Evolutionary conservation across 106 monocot genomes (phyloP).

Genomic region (Hemerocallis citrina): DNA sequence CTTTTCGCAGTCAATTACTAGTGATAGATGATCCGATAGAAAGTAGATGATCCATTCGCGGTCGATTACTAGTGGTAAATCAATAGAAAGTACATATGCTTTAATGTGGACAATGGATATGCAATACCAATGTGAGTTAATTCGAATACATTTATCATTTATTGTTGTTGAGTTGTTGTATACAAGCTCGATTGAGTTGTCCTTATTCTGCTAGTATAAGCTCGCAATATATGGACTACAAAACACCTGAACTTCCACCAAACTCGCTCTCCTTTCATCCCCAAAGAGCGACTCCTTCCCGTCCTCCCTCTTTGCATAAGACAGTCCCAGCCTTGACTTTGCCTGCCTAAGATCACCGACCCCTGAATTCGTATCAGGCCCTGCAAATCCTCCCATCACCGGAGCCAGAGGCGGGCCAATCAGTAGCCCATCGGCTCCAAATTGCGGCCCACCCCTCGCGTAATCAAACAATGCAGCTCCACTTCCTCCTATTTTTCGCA

Average conservation of each 20-base stretch:
- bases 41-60: too few relatives aligned
- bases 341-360: conserved; percentile 66
- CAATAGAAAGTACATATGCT: too few relatives aligned
- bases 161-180: too few relatives aligned
- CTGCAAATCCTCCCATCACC: conserved; percentile 88
- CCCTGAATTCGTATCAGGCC: conserved; percentile 75
- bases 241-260: conserved; percentile 76
- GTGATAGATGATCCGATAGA: too few relatives aligned
- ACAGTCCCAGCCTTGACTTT: conserved; percentile 77
- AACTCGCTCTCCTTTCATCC: conserved; percentile 34
- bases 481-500: conserved; percentile 77
- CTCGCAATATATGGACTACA: conserved; percentile 66
- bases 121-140: too few relatives aligned
- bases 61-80: too few relatives aligned
- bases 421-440: conserved; percentile 82
- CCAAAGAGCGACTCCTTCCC: conserved; percentile 80
- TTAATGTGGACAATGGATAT: too few relatives aligned
- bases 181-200: too few relatives aligned
- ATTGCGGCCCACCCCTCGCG: conserved; percentile 89
- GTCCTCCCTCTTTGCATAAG: conserved; percentile 75
- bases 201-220: conserved; percentile 30
- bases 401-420: conserved; percentile 80
- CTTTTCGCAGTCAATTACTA: too few relatives aligned
- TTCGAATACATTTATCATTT: too few relatives aligned
- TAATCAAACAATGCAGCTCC: conserved; percentile 89